Base-by-base conservation (phyloP, 495 filamentous ascomycete genomes). In the Umbilicaria muhlenbergii region DNA sequence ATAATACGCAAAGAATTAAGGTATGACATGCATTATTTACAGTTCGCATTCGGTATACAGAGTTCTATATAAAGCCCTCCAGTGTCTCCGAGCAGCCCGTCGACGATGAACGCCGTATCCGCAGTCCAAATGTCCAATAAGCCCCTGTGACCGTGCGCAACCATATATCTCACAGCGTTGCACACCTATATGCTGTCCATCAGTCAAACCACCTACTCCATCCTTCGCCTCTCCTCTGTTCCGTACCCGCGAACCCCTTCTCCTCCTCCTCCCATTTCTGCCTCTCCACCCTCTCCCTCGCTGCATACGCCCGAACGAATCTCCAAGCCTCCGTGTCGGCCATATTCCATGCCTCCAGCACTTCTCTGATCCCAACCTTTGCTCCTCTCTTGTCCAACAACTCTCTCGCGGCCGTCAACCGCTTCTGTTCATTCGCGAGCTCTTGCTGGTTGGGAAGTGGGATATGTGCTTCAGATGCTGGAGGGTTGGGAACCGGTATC, bases 291-390 rank as follows among this genome's bases (percentile, higher is more conserved):
- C 59, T 53, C 32, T 67, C 62, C 35, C 83, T 55, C 15, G 75
- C 80, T 31, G 67, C 50, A 43, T 68, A 89, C 0, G 91, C 89
- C 50, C 78, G 68, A 8, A 83, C 80, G 52, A 98, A 95, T 52
- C 77, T 74, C 91, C 91, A 98, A 3, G 81, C 84, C 63, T 98
- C 91, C 8, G 83, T 81, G 60, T 94, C 86, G 5, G 83, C 87
- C 50, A 94, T 50, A 60, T 89, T 94, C 91, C 91, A 98, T 47
- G 83, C 81, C 68, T 95, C 91, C 14, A 83, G 70, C 34, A 79
- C 75, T 17, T 70, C 68, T 34, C 71, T 67, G 24, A 86, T 59
- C 33, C 44, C 48, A 37, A 38, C 46, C 46, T 53, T 51, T 40
- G 44, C 56, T 19, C 64, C 54, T 19, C 55, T 49, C 37, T 66